Conservation (phyloP, 106 monocot species). For the Triglochin maritima region DNA sequence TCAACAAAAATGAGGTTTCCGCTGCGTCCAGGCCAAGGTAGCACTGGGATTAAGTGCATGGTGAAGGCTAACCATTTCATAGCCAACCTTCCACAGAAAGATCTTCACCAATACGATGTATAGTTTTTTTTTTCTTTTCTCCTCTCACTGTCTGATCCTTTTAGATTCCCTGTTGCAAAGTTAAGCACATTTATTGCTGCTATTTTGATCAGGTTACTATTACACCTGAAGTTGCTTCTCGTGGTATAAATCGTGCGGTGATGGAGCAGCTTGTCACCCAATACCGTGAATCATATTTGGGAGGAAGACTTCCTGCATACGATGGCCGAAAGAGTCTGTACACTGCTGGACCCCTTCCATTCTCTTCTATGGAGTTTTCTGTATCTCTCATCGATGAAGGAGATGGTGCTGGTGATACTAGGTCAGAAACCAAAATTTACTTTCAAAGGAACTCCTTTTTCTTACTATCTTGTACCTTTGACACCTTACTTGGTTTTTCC, state of each 20-base stretch:
- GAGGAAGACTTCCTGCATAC: slow-evolving; percentile 84
- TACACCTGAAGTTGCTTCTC: slow-evolving; percentile 64
- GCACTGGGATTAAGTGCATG: slow-evolving; percentile 39
- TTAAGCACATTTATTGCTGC: neutral
- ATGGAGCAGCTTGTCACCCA: slow-evolving; percentile 59
- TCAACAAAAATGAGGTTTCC: slow-evolving; percentile 73
- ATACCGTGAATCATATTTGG: slow-evolving; percentile 46
- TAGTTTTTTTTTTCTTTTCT: neutral
- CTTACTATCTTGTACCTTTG: neutral
- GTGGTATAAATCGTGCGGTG: slow-evolving; percentile 75
- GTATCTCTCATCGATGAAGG: slow-evolving; percentile 65
- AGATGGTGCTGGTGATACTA: slow-evolving; percentile 32
- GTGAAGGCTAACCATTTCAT: slow-evolving; percentile 94
- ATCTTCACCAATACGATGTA: slow-evolving; percentile 87
- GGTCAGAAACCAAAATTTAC: slow-evolving; percentile 16
- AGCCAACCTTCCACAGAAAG: slow-evolving; percentile 71
- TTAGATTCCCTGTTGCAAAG: too few relatives aligned
- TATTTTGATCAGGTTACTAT: slow-evolving; percentile 50
- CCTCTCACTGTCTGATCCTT: too few relatives aligned
- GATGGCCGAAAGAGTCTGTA: slow-evolving; percentile 92
- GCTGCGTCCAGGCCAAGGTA: slow-evolving; percentile 71
- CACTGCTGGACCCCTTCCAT: slow-evolving; percentile 77
- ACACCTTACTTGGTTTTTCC: too few relatives aligned
- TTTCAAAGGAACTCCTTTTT: neutral
- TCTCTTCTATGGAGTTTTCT: slow-evolving; percentile 54